Evolutionary conservation across 2,329 filamentous ascomycete genomes (phyloP), one percentile per base, ranked within the genome.

Genomic region (Aspergillus sclerotialis): DNA sequence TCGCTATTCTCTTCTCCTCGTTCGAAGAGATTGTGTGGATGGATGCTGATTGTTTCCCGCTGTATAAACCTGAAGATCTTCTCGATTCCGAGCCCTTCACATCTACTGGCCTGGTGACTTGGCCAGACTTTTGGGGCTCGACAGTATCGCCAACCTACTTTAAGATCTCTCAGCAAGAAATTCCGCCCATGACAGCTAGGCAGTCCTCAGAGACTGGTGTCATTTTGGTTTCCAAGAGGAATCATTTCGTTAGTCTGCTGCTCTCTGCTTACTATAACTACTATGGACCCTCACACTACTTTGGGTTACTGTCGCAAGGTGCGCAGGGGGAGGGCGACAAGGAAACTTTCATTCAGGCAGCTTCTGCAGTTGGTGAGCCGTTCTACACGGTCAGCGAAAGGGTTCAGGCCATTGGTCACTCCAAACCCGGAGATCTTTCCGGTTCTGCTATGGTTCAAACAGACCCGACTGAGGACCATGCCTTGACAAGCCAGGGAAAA

Each of bases 1-100:
- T 76, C 42, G 62, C 73, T 4, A 65, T 78, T 17, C 56, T 78
- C 3, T 72, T 76, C 42, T 76, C 74, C 1, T 69, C 71, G 4
- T 78, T 76, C 44, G 69, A 75, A 46, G 64, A 76, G 35, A 66
- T 75, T 9, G 60, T 78, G 15, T 75, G 74, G 52, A 66, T 78
- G 45, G 75, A 78, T 45, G 69, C 70, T 32, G 73, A 77, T 46
- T 64, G 63, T 37, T 74, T 76, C 47, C 71, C 73, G 11, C 49
- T 66, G 11, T 55, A 61, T 32, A 58, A 69, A 33, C 66, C 67
- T 1, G 55, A 56, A 17, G 39, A 49, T 3, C 52, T 78, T 9
- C 70, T 78, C 44, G 53, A 63, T 7, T 54, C 60, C 2, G 65
- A 72, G 27, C 72, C 72, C 2, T 78, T 70, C 52, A 58, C 44